A percentile compares a stretch with the other conserved stretches of the same genome.
phyloP scores from a whole-genome alignment of 31 red algal species.

The Endocladia muricata region DNA sequence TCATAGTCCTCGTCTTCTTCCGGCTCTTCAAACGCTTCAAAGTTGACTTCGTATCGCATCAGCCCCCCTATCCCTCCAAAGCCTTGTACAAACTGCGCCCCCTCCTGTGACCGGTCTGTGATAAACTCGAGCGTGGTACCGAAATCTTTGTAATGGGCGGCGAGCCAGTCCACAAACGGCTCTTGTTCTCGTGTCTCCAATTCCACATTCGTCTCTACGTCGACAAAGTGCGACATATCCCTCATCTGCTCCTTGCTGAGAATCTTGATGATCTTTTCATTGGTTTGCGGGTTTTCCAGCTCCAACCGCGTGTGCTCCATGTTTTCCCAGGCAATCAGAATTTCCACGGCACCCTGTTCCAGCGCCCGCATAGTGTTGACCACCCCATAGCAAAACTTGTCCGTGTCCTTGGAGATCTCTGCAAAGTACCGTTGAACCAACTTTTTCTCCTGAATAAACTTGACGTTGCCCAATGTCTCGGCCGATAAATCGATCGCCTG shows the following conservation, averaged over 20 bases:
- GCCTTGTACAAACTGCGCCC: constrained; percentile 96
- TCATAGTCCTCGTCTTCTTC: constrained; percentile 93
- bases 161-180: constrained; percentile 97
- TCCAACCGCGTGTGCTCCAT: constrained; percentile 85
- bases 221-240: constrained; percentile 72
- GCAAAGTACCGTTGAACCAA: constrained; percentile 95
- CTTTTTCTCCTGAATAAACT: constrained; percentile 97
- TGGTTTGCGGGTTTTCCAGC: constrained; percentile 89
- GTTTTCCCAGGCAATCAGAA: constrained; percentile 97
- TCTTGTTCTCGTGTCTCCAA: constrained; percentile 85
- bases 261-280: constrained; percentile 78
- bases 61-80: constrained; percentile 98
- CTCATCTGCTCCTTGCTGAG: constrained; percentile 81
- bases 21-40: constrained; percentile 74
- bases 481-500: constrained; percentile 97
- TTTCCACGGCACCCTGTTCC: constrained; percentile 94
- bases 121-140: constrained; percentile 94
- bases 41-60: constrained; percentile 96
- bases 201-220: constrained; percentile 76
- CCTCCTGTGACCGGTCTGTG: constrained; percentile 94
- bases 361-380: constrained; percentile 89
- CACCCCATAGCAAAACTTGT: constrained; percentile 92
- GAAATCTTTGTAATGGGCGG: constrained; percentile 95
- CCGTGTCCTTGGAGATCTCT: constrained; percentile 96
- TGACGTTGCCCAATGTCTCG: constrained; percentile 96